Base-by-base conservation (phyloP, 768 basidiomycete genomes). In the Boletales sp. region DNA sequence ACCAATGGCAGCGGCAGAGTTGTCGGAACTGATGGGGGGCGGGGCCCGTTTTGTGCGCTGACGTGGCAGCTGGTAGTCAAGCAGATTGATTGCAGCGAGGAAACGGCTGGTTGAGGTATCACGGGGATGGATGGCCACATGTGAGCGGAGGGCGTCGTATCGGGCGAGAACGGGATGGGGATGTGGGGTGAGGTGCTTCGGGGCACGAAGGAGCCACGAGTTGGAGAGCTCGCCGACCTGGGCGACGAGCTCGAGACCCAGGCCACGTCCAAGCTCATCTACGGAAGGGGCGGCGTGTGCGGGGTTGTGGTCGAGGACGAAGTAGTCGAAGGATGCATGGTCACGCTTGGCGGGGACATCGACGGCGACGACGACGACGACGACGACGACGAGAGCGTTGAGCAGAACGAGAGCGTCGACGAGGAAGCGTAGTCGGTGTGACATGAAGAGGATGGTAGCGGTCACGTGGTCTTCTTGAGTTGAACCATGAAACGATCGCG, bases 201-300 rank as follows among this genome's bases (percentile, higher is more conserved):
- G 68, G 61, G 37, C 70, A 21, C 90, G 80, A 40, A 96, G 83
- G 15, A 99, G 73, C 89, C 90, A 99, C 69, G 89, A 78, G 48
- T 90, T 74, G 28, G 69, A 63, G 6, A 99, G 79, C 63, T 94
- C 86, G 44, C 96, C 94, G 21, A 84, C 86, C 57, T 82, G 87
- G 63, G 94, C 91, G 49, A 98, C 86, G 42, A 96, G 72, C 69
- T 97, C 87, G 18, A 92, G 85, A n/a, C 83, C 84, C 8, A 92
- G 74, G 13, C 83, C 84, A 11, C 98, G 76, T 0, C 72, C 66
- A 8, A 34, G 33, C 55, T 88, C 82, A 49, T 70, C 69, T 53
- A 89, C 76, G 57, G 83, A 76, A 56, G 78, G 75, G 74, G 75
- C 53, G 30, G 73, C 71, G 9, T 71, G 66, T 7, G 62, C 59